phyloP scores from a whole-genome alignment of 345 rosid genomes.

The Streptanthus diversifolius region DNA sequence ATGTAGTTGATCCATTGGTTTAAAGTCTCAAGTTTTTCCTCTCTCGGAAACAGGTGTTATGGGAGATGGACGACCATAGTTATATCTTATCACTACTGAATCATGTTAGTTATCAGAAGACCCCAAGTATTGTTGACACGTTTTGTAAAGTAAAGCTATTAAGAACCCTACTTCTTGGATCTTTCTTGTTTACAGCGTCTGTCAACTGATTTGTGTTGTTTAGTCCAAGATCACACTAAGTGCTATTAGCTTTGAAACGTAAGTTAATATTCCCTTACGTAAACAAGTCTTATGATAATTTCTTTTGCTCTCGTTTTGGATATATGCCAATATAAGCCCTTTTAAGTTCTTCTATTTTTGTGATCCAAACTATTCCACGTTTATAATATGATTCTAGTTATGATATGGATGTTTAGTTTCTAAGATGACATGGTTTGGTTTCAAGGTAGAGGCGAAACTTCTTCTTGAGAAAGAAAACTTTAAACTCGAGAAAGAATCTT shows the following conservation, averaged over 20 bases:
- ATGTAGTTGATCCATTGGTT: neutral
- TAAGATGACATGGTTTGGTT: constrained; percentile 26
- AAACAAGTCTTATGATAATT: constrained; percentile 19
- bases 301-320: neutral
- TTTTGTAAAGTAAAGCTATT: constrained; percentile 14
- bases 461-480: constrained; percentile 37
- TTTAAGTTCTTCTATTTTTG: neutral
- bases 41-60: constrained; percentile 22
- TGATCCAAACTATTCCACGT: neutral
- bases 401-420: constrained; percentile 11
- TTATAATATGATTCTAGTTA: constrained; percentile 9
- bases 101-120: constrained; percentile 28
- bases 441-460: constrained; percentile 25
- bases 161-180: constrained; percentile 10
- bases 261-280: constrained; percentile 11
- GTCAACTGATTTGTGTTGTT: neutral
- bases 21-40: constrained; percentile 26
- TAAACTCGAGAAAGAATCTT: constrained; percentile 36
- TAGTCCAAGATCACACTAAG: neutral
- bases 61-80: constrained; percentile 30
- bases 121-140: constrained; percentile 25
- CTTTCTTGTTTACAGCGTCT: constrained; percentile 17
- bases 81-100: constrained; percentile 15
- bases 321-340: constrained; percentile 21
- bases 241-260: constrained; percentile 1